Conservation (phyloP, 176 grass and related monocot species). For the Areca catechu region DNA sequence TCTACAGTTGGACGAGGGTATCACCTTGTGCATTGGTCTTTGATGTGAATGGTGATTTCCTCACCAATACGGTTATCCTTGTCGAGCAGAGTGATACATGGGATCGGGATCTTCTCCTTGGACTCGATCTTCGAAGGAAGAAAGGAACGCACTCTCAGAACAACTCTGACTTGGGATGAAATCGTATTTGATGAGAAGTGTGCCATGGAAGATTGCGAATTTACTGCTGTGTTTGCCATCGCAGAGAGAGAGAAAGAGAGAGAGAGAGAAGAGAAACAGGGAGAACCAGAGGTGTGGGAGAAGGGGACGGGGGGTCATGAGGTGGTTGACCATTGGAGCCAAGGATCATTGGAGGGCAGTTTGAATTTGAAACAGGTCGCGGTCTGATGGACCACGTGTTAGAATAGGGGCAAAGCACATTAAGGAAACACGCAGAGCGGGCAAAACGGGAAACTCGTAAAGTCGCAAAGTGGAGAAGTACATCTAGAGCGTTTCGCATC, state of each 20-base stretch:
- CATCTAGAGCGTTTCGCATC: too few relatives aligned
- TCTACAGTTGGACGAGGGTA: neutral
- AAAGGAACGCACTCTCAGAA: conserved; percentile 80
- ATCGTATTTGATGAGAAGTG: neutral
- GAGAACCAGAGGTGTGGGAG: conserved; percentile 3
- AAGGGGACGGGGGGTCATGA: neutral
- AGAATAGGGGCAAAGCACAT: too few relatives aligned
- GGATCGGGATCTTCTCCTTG: conserved; percentile 8
- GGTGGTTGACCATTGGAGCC: too few relatives aligned
- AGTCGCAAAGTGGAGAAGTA: too few relatives aligned
- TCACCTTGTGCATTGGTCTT: conserved; percentile 73
- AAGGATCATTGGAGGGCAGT: conserved; percentile 30
- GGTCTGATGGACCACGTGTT: neutral
- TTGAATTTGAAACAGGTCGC: conserved; percentile 49
- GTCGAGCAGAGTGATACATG: conserved; percentile 51
- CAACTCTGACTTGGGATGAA: conserved; percentile 51
- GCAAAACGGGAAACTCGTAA: too few relatives aligned
- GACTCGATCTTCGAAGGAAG: conserved; percentile 40
- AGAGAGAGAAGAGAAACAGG: neutral
- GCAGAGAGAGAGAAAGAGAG: neutral
- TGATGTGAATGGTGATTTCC: conserved; percentile 60
- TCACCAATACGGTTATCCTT: conserved; percentile 7
- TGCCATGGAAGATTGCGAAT: neutral
- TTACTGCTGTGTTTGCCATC: conserved; percentile 24
- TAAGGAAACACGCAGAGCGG: too few relatives aligned